Base-by-base conservation (phyloP, 768 basidiomycete genomes). In the Suillus weaverae region DNA sequence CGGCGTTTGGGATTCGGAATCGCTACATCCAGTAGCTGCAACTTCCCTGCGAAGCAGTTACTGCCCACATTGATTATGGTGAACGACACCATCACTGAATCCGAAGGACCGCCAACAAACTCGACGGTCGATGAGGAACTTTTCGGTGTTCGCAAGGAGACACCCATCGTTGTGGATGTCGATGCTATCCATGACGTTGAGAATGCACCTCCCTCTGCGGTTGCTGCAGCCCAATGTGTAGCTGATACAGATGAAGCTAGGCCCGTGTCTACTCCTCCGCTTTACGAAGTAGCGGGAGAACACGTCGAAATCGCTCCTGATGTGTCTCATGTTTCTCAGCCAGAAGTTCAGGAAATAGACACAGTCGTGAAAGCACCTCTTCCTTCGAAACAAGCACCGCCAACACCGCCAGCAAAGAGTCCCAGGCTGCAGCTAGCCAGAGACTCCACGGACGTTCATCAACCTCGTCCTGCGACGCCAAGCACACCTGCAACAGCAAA, bases 51-150 rank as follows among this genome's bases (percentile, higher is more conserved):
- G 16, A n/a, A 61, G 54, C 2, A 51, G 26, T 48, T 36, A 38
- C n/a, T 16, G 10, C 26, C 60, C 26, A 60, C 11, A 22, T 63
- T 61, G 30, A 30, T 35, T 39, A 61, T 59, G 62, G 43, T 41
- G 38, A 18, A 59, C 38, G 38, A 30, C 26, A n/a, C 33, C 30
- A 6, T 71, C 74, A 76, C 68, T 72, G 76, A 64, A 64, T 69
- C 74, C 69, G 69, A 33, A 62, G 62, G 46, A 35, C 62, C 32
- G 30, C 66, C 51, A 53, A 62, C 35, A 71, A 48, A 32, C 68
- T 55, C 8, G 72, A 65, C 9, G 68, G 67, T 61, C 70, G 38
- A 54, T 26, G 63, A 22, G 16, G 68, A 65, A 10, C 41, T 44
- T 7, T 63, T 32, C 2, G 62, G 35, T 20, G 54, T 44, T 61